These are phyloP conservation scores for Cystobasidiopsis lactophilus DNA, from an alignment of 768 basidiomycete genomes.

Conservation along the genomic window DNA sequence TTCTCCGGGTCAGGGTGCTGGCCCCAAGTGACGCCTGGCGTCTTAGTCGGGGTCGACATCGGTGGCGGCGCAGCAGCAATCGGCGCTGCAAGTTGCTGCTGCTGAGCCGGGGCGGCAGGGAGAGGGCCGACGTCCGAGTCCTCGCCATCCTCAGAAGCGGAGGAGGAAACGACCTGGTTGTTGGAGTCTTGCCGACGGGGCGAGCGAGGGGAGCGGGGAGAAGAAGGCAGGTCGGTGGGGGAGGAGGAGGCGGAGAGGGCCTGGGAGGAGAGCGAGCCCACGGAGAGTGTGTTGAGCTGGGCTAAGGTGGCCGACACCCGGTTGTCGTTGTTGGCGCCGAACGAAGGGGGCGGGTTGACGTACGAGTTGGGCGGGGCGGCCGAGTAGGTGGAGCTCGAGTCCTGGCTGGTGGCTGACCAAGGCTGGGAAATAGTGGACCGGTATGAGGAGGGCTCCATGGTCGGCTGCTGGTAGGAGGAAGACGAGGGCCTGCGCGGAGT, in stretches of 20 bases:
- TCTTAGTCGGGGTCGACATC: background rate
- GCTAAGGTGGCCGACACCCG: too few relatives aligned
- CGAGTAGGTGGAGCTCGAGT: constrained; percentile 5
- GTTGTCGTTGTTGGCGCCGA: too few relatives aligned
- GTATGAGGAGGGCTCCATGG: background rate
- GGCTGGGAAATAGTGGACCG: background rate
- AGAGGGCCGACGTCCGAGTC: background rate
- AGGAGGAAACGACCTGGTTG: background rate
- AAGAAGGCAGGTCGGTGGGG: too few relatives aligned
- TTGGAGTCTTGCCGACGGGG: background rate
- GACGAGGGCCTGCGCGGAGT: background rate
- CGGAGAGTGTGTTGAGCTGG: too few relatives aligned
- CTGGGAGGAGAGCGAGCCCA: too few relatives aligned
- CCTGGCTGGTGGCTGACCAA: background rate
- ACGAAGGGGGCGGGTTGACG: background rate
- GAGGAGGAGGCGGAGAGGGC: too few relatives aligned
- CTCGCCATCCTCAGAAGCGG: background rate
- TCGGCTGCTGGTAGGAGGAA: background rate
- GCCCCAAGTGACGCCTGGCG: too few relatives aligned
- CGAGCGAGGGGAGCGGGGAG: background rate
- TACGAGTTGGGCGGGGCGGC: constrained; percentile 1
- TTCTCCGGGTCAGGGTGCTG: constrained; percentile 32
- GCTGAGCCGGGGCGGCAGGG: background rate
- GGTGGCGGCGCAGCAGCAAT: too few relatives aligned
- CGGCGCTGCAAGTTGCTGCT: too few relatives aligned